These are phyloP conservation scores for Pyrenopolyporus hunteri DNA, from an alignment of 495 filamentous ascomycete species.

Conservation along the genomic window DNA sequence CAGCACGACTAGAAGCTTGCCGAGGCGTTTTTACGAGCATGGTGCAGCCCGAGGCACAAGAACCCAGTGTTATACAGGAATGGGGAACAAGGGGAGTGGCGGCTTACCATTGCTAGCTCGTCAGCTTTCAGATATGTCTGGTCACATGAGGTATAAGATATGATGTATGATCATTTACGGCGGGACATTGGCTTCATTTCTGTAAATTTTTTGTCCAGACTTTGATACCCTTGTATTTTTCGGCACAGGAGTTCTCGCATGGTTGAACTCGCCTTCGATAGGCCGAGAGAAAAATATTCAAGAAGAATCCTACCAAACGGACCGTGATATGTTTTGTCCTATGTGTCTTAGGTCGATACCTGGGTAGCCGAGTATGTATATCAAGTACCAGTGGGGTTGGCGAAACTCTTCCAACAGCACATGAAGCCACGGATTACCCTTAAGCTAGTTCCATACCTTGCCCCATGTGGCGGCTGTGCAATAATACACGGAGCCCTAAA, in stretches of 20 bases:
- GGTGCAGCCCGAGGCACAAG: slow-evolving; percentile 15
- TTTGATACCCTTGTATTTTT: slow-evolving; percentile 35
- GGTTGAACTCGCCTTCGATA: background rate
- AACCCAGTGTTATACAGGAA: slow-evolving; percentile 29
- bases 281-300: background rate
- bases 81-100: slow-evolving; percentile 15
- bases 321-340: no score
- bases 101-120: background rate
- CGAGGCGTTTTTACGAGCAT: slow-evolving; percentile 34
- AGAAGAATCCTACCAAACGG: no score
- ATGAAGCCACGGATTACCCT: no score
- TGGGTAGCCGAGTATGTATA: no score
- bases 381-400: no score
- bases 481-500: no score
- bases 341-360: no score
- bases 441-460: no score
- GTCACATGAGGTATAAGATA: background rate
- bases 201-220: background rate
- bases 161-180: slow-evolving; percentile 14
- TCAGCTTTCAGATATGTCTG: background rate
- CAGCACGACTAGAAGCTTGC: slow-evolving; percentile 41
- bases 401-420: no score
- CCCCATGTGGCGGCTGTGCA: no score
- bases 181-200: background rate
- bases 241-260: background rate